Base-by-base conservation (phyloP, 805 yeast genomes). In the Kuraishia borneana region DNA sequence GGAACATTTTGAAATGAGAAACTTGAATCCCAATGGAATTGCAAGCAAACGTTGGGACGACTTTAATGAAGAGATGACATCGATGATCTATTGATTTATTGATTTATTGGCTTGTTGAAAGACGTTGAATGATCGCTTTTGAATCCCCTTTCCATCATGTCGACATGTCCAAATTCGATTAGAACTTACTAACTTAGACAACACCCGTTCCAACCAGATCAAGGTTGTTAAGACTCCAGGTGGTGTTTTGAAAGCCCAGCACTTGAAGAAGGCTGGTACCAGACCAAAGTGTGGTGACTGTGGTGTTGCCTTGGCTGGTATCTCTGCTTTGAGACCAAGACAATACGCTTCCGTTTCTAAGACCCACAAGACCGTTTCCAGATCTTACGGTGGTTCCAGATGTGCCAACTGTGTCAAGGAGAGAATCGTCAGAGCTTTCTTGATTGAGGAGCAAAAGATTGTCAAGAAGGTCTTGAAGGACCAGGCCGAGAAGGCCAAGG, bases 161-260 rank as follows among this genome's bases (percentile, higher is more conserved):
- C n/a, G n/a, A 19, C 47, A 43, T 21, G 18, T 9, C 12, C 18
- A 28, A 10, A 13, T 18, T n/a, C 34, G 37, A 32, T 38, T 39
- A 36, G 28, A 17, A 23, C 30, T 34, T 30, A 30, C 30, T 28
- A 25, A 17, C 44, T 43, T 56, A 83, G 94, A 87, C 95, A 92
- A 92, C 95, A 88, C 98, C 81, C 82, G 80, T 71, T 92, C 98
- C 58, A 92, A 92, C 95, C 84, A 83, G 77, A 89, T 92, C 77
- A 89, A 83, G 88, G 94, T 89, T 70, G 95, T 89, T 60, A 92
- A 89, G 84, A 92, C 99, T 72, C 98, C 99, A 70, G 99, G 99
- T 79, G 97, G 97, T 65, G 82, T 81, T 70, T 80, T 92, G 70
- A 80, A 87, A 65, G 95, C 95, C 63, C 96, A 88, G 70, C 98